Evolutionary conservation across 2,329 filamentous ascomycete genomes (phyloP), one percentile per base, ranked within the genome.

Genomic region (Mycosphaerelloides madeirae): DNA sequence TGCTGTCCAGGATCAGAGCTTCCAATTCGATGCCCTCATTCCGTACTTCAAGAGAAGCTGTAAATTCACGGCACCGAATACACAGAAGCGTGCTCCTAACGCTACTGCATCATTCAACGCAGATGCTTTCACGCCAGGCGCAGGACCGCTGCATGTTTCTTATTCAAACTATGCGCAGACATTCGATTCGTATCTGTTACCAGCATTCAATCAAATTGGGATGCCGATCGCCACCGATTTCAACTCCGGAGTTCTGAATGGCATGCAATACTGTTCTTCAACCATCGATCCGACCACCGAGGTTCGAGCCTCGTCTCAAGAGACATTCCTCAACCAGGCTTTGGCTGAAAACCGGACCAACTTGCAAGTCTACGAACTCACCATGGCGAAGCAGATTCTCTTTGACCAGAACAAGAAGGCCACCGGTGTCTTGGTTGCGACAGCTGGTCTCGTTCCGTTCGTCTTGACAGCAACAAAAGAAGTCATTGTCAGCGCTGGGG

Each of bases 401-500:
- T 65, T 66, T 43, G 41, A 62, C 31, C 12, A 14, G 7, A 47
- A 59, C 31, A 59, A 60, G 22, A 56, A 41, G 2, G 64, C 64
- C 14, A 59, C 46, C 1, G 49, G 56, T 6, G 49, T 61, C 18
- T 12, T 50, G 38, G 54, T 57, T 22, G 33, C 20, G 1, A 14
- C 33, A 12, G 29, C 13, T 7, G 43, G 22, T 5, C 13, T 40
- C 11, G n/a, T 38, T 12, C 33, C 36, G 2, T 49, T 36, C 28
- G 59, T 29, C 18, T 46, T 62, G 31, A 43, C 43, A 0, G 68
- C 68, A 0, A 63, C 55, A 6, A 66, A 66, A 31, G 69, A 73
- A 51, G 66, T 73, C 25, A 68, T 74, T 19, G 43, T 73, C 1
- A 69, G 69, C 0, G 69, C 68, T 1, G 70, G 70, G 12, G 49